Evolutionary conservation across 805 yeast species (phyloP).

Genomic region (Candida succiphila): DNA sequence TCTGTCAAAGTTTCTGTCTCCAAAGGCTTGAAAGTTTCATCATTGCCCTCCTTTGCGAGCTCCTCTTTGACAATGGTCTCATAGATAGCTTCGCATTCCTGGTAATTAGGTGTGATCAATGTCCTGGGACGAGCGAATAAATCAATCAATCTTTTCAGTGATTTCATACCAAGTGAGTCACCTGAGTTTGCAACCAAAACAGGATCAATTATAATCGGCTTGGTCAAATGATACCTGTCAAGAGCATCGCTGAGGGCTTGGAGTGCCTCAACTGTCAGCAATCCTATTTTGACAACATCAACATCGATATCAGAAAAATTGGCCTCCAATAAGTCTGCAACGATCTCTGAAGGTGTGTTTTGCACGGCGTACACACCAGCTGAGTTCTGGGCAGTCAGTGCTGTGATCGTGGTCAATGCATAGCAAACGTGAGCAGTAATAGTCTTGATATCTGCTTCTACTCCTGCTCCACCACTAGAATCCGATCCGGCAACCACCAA

Average conservation of each 20-base stretch:
- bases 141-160: slow-evolving; percentile 29
- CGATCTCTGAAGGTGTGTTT: slow-evolving; percentile 32
- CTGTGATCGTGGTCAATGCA: slow-evolving; percentile 70
- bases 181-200: slow-evolving; percentile 81
- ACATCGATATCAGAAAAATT: slow-evolving; percentile 52
- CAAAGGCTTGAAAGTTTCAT: slow-evolving; percentile 4
- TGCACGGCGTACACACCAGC: slow-evolving; percentile 29
- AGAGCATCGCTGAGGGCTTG: slow-evolving; percentile 30
- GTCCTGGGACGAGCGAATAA: slow-evolving; percentile 9
- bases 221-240: slow-evolving; percentile 17
- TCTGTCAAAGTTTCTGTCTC: slow-evolving; percentile 28
- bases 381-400: slow-evolving; percentile 77
- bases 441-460: slow-evolving; percentile 84
- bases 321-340: slow-evolving; percentile 42
- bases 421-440: slow-evolving; percentile 71
- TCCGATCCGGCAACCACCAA: slow-evolving; percentile 68
- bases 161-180: slow-evolving; percentile 36
- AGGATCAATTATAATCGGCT: slow-evolving; percentile 62
- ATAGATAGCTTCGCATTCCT: slow-evolving; percentile 47
- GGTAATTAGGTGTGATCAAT: slow-evolving; percentile 66
- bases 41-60: slow-evolving; percentile 8
- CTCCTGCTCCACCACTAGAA: slow-evolving; percentile 88
- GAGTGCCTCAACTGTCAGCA: slow-evolving; percentile 50
- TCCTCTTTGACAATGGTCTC: slow-evolving; percentile 17
- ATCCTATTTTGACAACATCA: slow-evolving; percentile 71